phyloP scores from a whole-genome alignment of 1,284 basidiomycete genomes.

The Wolfiporia cocos region DNA sequence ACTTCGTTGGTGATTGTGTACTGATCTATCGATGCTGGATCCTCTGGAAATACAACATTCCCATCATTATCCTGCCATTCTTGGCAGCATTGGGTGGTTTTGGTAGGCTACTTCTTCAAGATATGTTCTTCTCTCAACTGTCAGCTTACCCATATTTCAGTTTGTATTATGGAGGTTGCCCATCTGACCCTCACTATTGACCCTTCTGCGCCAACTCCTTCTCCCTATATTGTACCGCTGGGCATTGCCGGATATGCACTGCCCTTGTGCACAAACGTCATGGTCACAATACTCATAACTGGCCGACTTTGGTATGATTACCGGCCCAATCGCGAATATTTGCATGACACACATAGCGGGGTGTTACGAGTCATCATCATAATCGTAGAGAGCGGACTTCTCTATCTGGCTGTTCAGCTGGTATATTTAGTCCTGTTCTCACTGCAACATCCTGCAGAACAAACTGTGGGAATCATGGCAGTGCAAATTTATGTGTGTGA shows the following conservation, averaged over 20 bases:
- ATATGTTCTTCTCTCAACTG: not conserved
- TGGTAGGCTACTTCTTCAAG: constrained; percentile 17
- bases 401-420: constrained; percentile 36
- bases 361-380: constrained; percentile 29
- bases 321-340: not conserved
- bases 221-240: constrained; percentile 8
- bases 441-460: constrained; percentile 27
- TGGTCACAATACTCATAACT: constrained; percentile 34
- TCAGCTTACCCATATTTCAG: not conserved
- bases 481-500: constrained; percentile 36
- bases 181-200: constrained; percentile 7
- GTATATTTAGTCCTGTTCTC: constrained; percentile 34
- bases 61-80: constrained; percentile 25
- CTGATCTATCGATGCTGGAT: constrained; percentile 36
- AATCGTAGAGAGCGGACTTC: constrained; percentile 33
- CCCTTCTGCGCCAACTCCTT: constrained; percentile 9
- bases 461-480: constrained; percentile 29
- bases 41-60: constrained; percentile 26
- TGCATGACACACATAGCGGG: constrained; percentile 6
- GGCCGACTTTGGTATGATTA: constrained; percentile 28
- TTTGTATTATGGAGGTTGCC: not conserved
- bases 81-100: constrained; percentile 27
- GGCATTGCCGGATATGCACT: constrained; percentile 27
- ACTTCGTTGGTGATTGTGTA: constrained; percentile 30
- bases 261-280: constrained; percentile 32